These are phyloP conservation scores for Erodium maritimum DNA, from an alignment of 345 rosid species.

Conservation along the genomic window DNA sequence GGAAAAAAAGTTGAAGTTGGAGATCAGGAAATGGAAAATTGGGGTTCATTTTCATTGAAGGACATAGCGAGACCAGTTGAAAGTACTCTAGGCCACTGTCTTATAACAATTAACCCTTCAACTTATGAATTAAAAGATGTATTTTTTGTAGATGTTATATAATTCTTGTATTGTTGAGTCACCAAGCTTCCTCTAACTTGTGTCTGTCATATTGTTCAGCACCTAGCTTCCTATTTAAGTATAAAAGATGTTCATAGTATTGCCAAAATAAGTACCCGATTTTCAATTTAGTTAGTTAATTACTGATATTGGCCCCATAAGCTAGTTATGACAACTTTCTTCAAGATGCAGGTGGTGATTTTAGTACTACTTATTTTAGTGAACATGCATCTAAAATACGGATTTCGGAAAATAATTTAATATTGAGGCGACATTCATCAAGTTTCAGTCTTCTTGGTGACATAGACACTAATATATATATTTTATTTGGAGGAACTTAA, in stretches of 20 bases:
- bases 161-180: background rate
- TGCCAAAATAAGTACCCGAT: too few species aligned
- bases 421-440: background rate
- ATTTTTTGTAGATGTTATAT: background rate
- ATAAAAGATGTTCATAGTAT: too few species aligned
- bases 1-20: background rate
- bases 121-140: background rate
- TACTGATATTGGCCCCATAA: too few species aligned
- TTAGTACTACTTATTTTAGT: too few species aligned
- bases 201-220: too few species aligned
- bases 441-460: background rate
- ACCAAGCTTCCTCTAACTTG: background rate
- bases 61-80: background rate
- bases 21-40: background rate
- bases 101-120: background rate
- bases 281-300: too few species aligned
- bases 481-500: too few species aligned
- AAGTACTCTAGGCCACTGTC: background rate
- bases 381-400: too few species aligned
- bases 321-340: too few species aligned
- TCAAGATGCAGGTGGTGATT: too few species aligned
- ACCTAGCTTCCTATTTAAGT: too few species aligned
- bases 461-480: background rate
- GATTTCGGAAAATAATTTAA: too few species aligned
- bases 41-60: background rate